Percentiles rank a stretch among this genome's conserved stretches.
Conservation (phyloP, 176 grass and related monocot species). For the Aegilops speltoides region DNA sequence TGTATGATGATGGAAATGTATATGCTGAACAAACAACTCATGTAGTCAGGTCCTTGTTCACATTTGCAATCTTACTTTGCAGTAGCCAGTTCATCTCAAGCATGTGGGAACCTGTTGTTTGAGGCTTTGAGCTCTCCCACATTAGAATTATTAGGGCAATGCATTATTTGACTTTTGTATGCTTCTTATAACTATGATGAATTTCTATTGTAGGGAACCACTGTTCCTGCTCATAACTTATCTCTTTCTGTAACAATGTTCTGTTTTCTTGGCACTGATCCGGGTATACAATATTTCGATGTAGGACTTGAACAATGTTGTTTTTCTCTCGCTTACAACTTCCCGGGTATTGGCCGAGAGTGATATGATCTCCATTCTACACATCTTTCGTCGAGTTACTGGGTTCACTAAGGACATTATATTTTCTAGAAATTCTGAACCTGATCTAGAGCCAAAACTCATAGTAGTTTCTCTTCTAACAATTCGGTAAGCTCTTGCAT, state of each 20-base stretch:
- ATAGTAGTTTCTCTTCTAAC: constrained; percentile 72
- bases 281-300: constrained; percentile 20
- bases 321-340: constrained; percentile 70
- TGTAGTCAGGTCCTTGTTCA: background rate
- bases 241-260: constrained; percentile 2
- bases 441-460: constrained; percentile 80
- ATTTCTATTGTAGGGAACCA: background rate
- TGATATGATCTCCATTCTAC: constrained; percentile 61
- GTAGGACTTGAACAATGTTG: constrained; percentile 72
- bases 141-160: background rate
- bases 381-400: constrained; percentile 62
- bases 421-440: constrained; percentile 72
- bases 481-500: constrained; percentile 63
- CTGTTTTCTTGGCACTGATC: constrained; percentile 24
- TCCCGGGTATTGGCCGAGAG: constrained; percentile 62
- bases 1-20: background rate
- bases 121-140: background rate
- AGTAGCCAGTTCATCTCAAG: background rate
- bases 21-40: constrained; percentile 1
- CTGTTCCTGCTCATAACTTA: background rate
- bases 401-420: constrained; percentile 73
- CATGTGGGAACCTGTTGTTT: background rate
- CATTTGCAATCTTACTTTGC: background rate
- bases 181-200: background rate
- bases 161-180: background rate